Evolutionary conservation across 192 early-diverging fungal species (phyloP).

Genomic region (Umbelopsis sp.): DNA sequence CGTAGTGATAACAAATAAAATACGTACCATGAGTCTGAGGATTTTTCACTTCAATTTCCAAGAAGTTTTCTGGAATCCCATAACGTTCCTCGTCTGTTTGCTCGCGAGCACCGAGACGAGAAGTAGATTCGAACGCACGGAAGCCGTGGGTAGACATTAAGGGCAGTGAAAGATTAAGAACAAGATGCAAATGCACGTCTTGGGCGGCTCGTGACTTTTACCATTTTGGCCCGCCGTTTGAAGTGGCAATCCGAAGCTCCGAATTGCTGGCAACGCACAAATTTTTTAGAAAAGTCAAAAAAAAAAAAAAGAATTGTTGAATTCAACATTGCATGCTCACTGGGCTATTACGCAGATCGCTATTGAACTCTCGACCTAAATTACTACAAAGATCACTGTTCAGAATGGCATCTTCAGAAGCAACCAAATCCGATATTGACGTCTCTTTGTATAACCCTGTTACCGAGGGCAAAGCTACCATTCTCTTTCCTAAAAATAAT

Average conservation of each 20-base stretch:
- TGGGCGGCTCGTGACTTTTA: slow-evolving; percentile 10
- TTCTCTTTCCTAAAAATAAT: slow-evolving; percentile 83
- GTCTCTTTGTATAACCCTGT: slow-evolving; percentile 60
- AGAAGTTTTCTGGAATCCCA: slow-evolving; percentile 94
- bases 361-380: not conserved
- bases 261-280: not conserved
- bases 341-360: slow-evolving; percentile 2
- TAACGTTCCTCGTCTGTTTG: slow-evolving; percentile 72
- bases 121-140: slow-evolving; percentile 26
- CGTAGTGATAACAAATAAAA: not conserved
- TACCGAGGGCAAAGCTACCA: slow-evolving; percentile 79
- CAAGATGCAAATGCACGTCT: not conserved
- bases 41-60: slow-evolving; percentile 93
- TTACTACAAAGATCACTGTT: not conserved
- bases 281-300: not conserved
- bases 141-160: slow-evolving; percentile 21
- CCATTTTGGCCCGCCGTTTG: not conserved
- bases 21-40: slow-evolving; percentile 78
- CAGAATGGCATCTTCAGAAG: not conserved
- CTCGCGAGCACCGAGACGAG: slow-evolving; percentile 43
- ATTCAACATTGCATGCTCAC: slow-evolving; percentile 9
- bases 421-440: slow-evolving; percentile 24
- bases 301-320: not conserved
- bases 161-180: not conserved
- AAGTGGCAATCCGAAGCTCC: not conserved